Evolutionary conservation across 495 filamentous ascomycete genomes (phyloP).

Genomic region (Neurospora tetrasperma): DNA sequence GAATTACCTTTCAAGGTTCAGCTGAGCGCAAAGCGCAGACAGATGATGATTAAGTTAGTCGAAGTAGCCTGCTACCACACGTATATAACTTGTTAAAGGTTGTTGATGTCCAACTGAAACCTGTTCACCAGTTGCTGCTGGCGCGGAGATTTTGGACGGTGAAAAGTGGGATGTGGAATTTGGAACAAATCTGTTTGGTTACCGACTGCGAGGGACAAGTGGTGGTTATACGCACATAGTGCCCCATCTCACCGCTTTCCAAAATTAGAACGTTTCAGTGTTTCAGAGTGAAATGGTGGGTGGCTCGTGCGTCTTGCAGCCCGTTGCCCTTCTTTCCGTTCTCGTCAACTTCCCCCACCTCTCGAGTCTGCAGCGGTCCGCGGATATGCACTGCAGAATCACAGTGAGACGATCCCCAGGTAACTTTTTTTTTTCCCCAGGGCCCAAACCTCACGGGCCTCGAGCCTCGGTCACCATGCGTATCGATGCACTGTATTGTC

Average conservation of each 20-base stretch:
- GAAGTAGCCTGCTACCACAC: neutral
- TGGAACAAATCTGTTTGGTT: neutral
- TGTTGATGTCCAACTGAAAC: neutral
- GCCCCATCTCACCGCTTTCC: neutral
- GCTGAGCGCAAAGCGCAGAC: neutral
- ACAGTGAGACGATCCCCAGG: neutral
- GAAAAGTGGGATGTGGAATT: neutral
- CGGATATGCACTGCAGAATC: neutral
- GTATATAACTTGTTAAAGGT: neutral
- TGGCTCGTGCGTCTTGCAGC: neutral
- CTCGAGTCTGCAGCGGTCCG: neutral
- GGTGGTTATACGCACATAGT: neutral
- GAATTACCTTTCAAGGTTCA: neutral
- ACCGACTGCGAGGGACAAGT: neutral
- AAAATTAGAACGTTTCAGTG: neutral
- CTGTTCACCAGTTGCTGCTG: neutral
- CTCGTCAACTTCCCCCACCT: neutral
- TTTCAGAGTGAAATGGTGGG: neutral
- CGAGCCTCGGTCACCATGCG: neutral
- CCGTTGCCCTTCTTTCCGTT: constrained; percentile 2
- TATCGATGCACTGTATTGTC: neutral
- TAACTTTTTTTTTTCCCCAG: neutral
- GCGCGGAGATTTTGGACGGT: neutral
- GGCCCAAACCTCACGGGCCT: neutral
- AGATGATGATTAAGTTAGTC: neutral